These are phyloP conservation scores for Rhododendron kiyosumense DNA, from an alignment of 148 eudicot genomes.

Conservation along the genomic window DNA sequence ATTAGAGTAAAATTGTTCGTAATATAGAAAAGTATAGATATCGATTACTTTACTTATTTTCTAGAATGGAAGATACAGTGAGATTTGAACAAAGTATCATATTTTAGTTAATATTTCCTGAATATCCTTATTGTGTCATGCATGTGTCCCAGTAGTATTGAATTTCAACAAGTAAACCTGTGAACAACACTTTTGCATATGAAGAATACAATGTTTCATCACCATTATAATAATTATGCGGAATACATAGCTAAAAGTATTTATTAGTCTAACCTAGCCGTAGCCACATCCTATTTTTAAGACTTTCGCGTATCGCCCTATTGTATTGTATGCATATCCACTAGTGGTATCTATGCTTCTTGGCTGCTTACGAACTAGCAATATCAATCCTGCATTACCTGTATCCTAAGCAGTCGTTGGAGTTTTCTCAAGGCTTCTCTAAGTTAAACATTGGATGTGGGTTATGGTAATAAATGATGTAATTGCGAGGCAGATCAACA, in stretches of 20 bases:
- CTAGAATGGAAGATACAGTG: background rate
- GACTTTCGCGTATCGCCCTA: background rate
- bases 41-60: background rate
- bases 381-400: background rate
- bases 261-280: background rate
- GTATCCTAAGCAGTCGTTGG: background rate
- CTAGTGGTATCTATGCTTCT: background rate
- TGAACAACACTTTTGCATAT: background rate
- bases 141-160: background rate
- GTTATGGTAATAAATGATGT: background rate
- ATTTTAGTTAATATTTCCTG: background rate
- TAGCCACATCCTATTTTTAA: background rate
- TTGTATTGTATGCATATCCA: background rate
- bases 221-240: background rate
- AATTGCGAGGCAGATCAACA: background rate
- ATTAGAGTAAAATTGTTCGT: background rate
- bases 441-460: background rate
- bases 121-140: background rate
- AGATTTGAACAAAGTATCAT: background rate
- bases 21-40: background rate
- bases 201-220: background rate
- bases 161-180: background rate
- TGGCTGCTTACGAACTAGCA: background rate
- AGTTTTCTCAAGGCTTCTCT: background rate
- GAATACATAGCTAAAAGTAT: background rate